Conservation (phyloP, 192 early-diverging fungal genomes). For the Coemansia sp. region DNA sequence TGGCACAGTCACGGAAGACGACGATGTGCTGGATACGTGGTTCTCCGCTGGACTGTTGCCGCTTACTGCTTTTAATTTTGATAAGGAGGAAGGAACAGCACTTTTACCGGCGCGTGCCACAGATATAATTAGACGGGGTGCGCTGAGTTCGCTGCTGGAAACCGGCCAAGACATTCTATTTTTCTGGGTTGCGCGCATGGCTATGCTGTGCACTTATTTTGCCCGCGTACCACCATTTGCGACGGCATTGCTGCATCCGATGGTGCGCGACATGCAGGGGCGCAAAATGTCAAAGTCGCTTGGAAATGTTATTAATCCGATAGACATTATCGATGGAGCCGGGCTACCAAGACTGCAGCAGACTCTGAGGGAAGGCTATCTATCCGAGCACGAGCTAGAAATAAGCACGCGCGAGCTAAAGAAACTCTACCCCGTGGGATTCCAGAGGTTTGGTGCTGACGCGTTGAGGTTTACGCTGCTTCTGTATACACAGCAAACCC, state of each 20-base stretch:
- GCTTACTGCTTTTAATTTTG: conserved; percentile 62
- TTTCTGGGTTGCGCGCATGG: conserved; percentile 98
- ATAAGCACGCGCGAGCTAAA: conserved; percentile 63
- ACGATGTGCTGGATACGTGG: conserved; percentile 97
- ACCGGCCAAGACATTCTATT: conserved; percentile 97
- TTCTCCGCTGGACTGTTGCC: conserved; percentile 95
- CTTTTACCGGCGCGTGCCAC: conserved; percentile 25
- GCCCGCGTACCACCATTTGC: conserved; percentile 80
- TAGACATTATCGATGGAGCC: conserved; percentile 68
- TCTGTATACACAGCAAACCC: conserved; percentile 70
- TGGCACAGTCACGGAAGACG: conserved; percentile 53
- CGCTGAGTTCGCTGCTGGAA: conserved; percentile 79
- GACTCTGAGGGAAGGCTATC: conserved; percentile 68
- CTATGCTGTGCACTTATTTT: conserved; percentile 89
- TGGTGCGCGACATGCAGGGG: conserved; percentile 71
- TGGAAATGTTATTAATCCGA: conserved; percentile 76
- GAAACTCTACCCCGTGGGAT: conserved; percentile 85
- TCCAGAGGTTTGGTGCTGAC: conserved; percentile 90
- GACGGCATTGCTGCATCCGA: conserved; percentile 87
- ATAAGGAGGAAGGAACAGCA: conserved; percentile 34
- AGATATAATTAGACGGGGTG: neutral
- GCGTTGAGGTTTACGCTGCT: conserved; percentile 72
- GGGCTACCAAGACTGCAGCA: conserved; percentile 60
- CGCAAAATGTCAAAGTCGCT: conserved; percentile 85
- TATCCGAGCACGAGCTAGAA: conserved; percentile 73